These are phyloP conservation scores for Coemansia interrupta DNA, from an alignment of 192 early-diverging fungal species.

Conservation along the genomic window DNA sequence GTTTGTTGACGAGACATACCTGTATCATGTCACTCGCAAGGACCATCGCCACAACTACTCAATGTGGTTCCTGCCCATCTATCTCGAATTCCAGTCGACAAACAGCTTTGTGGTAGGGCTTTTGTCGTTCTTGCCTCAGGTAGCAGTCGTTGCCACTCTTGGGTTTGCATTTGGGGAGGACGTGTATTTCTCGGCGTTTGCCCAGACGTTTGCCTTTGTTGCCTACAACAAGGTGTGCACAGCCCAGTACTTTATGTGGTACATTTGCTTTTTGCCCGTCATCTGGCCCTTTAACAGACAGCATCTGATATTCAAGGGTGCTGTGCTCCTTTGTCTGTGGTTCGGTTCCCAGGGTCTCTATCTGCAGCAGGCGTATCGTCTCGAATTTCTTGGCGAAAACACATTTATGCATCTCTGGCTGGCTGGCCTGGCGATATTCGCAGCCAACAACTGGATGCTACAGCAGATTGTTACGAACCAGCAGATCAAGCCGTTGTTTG, in stretches of 20 bases:
- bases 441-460: constrained; percentile 70
- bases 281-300: constrained; percentile 66
- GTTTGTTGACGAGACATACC: constrained; percentile 86
- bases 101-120: constrained; percentile 58
- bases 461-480: constrained; percentile 42
- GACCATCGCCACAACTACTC: constrained; percentile 99
- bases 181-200: constrained; percentile 81
- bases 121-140: constrained; percentile 82
- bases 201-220: constrained; percentile 96
- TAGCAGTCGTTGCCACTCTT: constrained; percentile 59
- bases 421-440: constrained; percentile 69
- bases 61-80: constrained; percentile 93
- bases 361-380: constrained; percentile 78
- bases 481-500: constrained; percentile 28
- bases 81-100: constrained; percentile 63
- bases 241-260: constrained; percentile 99
- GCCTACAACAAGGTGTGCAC: constrained; percentile 96
- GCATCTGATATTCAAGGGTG: constrained; percentile 49
- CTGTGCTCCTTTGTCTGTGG: constrained; percentile 64
- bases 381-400: constrained; percentile 85
- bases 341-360: constrained; percentile 76
- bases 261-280: constrained; percentile 86
- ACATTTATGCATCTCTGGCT: constrained; percentile 75
- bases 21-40: constrained; percentile 92
- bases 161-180: constrained; percentile 75